phyloP scores from a whole-genome alignment of 2,329 filamentous ascomycete species.

The Colletotrichum incanum region DNA sequence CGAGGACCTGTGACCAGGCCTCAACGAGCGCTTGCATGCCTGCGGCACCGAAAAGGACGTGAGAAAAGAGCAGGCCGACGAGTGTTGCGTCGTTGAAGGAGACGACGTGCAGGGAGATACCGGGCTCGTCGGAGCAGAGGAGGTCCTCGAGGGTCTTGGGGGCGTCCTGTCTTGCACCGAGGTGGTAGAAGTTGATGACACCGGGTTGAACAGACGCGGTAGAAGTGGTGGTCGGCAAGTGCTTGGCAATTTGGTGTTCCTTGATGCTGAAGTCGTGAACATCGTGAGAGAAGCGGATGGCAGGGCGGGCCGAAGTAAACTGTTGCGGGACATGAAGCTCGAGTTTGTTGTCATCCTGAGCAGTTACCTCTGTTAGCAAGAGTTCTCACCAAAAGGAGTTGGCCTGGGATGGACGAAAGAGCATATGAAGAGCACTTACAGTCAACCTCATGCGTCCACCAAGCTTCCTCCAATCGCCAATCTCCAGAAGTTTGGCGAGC shows the following conservation, averaged over 20 bases:
- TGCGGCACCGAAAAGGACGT: constrained; percentile 64
- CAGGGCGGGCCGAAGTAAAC: constrained; percentile 54
- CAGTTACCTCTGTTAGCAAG: neutral
- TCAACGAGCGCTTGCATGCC: constrained; percentile 59
- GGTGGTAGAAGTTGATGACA: constrained; percentile 41
- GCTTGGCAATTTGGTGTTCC: constrained; percentile 58
- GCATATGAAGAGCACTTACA: constrained; percentile 45
- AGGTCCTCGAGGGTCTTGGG: constrained; percentile 56
- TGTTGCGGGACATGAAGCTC: constrained; percentile 52
- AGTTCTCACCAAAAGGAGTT: no score
- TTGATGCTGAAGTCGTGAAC: constrained; percentile 54
- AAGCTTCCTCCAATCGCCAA: constrained; percentile 63
- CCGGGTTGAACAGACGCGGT: constrained; percentile 39
- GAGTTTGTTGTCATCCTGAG: constrained; percentile 46
- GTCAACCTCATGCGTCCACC: constrained; percentile 61
- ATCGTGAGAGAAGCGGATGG: constrained; percentile 58
- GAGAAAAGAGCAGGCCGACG: constrained; percentile 62
- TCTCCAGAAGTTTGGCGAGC: constrained; percentile 57
- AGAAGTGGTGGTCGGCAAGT: constrained; percentile 53
- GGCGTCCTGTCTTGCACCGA: constrained; percentile 42
- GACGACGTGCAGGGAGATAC: constrained; percentile 63
- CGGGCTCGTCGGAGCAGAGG: constrained; percentile 58
- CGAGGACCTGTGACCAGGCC: constrained; percentile 63
- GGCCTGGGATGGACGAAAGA: neutral
- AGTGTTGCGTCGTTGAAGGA: constrained; percentile 67